Conservation (phyloP, 1,284 basidiomycete genomes). For the Trichosporon sp. region DNA sequence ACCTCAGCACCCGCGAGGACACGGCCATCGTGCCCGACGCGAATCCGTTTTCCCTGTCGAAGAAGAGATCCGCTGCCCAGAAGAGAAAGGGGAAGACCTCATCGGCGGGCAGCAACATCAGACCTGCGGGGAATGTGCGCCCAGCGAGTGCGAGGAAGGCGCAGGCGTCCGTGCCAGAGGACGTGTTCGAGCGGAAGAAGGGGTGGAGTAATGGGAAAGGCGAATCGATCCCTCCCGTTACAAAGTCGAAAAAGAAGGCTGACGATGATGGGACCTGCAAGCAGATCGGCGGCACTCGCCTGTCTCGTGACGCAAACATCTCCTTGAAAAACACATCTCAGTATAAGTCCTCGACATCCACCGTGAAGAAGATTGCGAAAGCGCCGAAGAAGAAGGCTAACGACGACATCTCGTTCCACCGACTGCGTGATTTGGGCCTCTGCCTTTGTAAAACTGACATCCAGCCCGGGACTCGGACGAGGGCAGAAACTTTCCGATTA, state of each 20-base stretch:
- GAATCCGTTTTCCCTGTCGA: constrained; percentile 38
- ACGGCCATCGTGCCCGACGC: constrained; percentile 30
- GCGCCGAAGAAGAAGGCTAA: constrained; percentile 24
- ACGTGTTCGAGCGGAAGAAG: constrained; percentile 14
- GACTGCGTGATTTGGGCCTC: constrained; percentile 21
- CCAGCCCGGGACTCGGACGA: constrained; percentile 1
- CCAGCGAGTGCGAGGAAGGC: constrained; percentile 18
- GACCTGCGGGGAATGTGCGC: not conserved
- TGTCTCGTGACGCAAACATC: constrained; percentile 2
- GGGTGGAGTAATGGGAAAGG: constrained; percentile 34
- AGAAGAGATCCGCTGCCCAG: constrained; percentile 13
- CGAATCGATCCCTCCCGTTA: constrained; percentile 25
- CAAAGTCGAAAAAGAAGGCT: constrained; percentile 20
- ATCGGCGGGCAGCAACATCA: not conserved
- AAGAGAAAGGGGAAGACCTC: not conserved
- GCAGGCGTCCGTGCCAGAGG: constrained; percentile 21
- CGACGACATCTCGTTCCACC: constrained; percentile 27
- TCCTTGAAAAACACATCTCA: constrained; percentile 20
- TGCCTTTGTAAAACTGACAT: not conserved
- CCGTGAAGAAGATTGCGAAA: constrained; percentile 16
- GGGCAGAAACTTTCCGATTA: constrained; percentile 22
- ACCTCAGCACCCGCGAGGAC: constrained; percentile 37
- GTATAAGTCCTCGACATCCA: not conserved
- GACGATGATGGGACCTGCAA: not conserved
- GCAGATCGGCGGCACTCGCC: not conserved